Conservation (phyloP, 1,284 basidiomycete genomes). For the Wallemia ichthyophaga region DNA sequence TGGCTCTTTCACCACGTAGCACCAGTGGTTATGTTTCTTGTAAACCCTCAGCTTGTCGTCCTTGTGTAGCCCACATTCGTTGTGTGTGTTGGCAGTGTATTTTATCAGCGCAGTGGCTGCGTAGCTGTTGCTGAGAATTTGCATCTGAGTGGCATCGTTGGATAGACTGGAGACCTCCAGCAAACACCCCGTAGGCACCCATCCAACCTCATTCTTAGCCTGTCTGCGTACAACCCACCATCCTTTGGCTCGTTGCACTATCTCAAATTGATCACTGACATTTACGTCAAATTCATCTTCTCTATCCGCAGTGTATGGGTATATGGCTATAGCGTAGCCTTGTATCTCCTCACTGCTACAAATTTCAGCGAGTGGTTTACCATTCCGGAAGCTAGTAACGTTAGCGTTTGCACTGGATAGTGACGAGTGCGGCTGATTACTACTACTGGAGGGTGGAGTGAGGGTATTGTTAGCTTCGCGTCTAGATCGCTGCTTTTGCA, state of each 20-base stretch:
- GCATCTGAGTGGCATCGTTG: conserved; percentile 43
- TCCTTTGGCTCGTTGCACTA: conserved; percentile 69
- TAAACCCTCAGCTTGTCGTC: conserved; percentile 70
- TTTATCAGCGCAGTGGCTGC: conserved; percentile 83
- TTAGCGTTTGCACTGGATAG: neutral
- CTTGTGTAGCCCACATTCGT: conserved; percentile 56
- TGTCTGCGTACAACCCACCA: conserved; percentile 99
- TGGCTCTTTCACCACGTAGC: conserved; percentile 54
- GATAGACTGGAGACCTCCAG: conserved; percentile 65
- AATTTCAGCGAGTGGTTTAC: neutral
- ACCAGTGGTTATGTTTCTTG: conserved; percentile 67
- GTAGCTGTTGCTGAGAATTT: conserved; percentile 77
- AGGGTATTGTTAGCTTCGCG: conserved; percentile 2
- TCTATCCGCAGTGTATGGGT: conserved; percentile 82
- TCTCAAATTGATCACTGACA: conserved; percentile 74
- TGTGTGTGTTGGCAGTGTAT: conserved; percentile 62
- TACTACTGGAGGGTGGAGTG: conserved; percentile 1
- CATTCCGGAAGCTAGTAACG: neutral
- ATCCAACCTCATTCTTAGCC: conserved; percentile 60
- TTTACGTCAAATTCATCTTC: conserved; percentile 94
- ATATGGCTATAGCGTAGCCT: conserved; percentile 55
- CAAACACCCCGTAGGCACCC: conserved; percentile 54
- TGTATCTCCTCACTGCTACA: conserved; percentile 1
- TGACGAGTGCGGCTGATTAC: neutral
- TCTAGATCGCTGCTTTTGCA: conserved; percentile 64